A percentile compares a stretch with the other conserved stretches of the same genome.
phyloP scores from a whole-genome alignment of 1,139 yeast species.

The Blastobotrys raffinosifermentans region DNA sequence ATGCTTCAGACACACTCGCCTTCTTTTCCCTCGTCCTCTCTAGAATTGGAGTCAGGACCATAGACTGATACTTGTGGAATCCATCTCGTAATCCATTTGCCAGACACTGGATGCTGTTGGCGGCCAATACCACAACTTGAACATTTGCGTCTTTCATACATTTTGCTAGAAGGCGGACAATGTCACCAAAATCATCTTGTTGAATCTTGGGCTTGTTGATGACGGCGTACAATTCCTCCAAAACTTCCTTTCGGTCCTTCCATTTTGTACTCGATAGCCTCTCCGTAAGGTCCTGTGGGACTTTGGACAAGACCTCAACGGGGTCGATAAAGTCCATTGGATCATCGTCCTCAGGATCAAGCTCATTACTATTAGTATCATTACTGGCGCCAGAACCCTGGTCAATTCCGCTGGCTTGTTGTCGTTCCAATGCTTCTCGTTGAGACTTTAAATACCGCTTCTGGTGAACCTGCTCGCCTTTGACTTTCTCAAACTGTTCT shows the following conservation, averaged over 20 bases:
- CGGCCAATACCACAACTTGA: slow-evolving; percentile 78
- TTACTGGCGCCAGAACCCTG: slow-evolving; percentile 20
- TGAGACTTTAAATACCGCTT: slow-evolving; percentile 53
- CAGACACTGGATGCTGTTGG: slow-evolving; percentile 57
- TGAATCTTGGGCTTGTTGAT: slow-evolving; percentile 45
- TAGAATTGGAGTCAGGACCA: slow-evolving; percentile 56
- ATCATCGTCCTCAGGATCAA: slow-evolving; percentile 37
- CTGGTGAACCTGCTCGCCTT: slow-evolving; percentile 46
- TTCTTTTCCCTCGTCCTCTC: slow-evolving; percentile 90
- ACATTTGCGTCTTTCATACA: slow-evolving; percentile 86
- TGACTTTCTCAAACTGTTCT: slow-evolving; percentile 55
- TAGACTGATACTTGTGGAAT: slow-evolving; percentile 50
- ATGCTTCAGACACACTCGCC: slow-evolving; percentile 65
- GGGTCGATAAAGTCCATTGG: slow-evolving; percentile 52
- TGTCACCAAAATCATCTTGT: slow-evolving; percentile 62
- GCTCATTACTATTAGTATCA: slow-evolving; percentile 28
- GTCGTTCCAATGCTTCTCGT: slow-evolving; percentile 33
- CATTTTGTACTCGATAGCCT: slow-evolving; percentile 63
- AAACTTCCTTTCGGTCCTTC: slow-evolving; percentile 87
- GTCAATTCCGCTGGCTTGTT: slow-evolving; percentile 22
- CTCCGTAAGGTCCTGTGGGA: slow-evolving; percentile 58
- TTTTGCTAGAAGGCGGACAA: slow-evolving; percentile 58
- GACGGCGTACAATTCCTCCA: slow-evolving; percentile 58
- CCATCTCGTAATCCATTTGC: slow-evolving; percentile 59
- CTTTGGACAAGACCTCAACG: slow-evolving; percentile 54